Base-by-base conservation (phyloP, 257 asterid species). In the Buddleja alternifolia region DNA sequence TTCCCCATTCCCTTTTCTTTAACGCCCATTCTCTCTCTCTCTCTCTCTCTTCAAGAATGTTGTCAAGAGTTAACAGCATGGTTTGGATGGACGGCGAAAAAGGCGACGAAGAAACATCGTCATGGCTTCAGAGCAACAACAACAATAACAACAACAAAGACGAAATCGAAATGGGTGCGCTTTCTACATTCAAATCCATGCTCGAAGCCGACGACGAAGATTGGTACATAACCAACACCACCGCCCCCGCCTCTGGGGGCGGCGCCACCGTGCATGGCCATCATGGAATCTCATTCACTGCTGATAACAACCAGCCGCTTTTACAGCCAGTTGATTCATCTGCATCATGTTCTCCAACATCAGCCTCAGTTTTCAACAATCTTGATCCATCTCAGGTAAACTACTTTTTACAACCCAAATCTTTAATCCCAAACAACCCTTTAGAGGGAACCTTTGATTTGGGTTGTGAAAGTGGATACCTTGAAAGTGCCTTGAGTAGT, bases 291-390 rank as follows among this genome's bases (percentile, higher is more conserved):
- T 67, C 90, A 0, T 88, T 86, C 67, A 73, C 74, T 11, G 82
- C 65, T 3, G 78, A 37, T 57, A 23, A 16, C 37, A n/a, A 5
- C 32, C 48, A 79, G 14, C 77, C 88, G 69, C 73, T 90, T 23
- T 53, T 84, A 7, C 88, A 81, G 12, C 63, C 75, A 0, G 82
- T 85, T 36, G 96, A 89, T 55, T 91, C 99, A 0, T 88, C 99
- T 5, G 83, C 97, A 0, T 85, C 97, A 10, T 87, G 96, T 63
- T 89, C 99, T 0, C 97, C 97, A 0, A 77, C 90, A 0, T 78
- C 96, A 8, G 91, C 84, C 11, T 81, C 91, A 1, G 82, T 86
- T 63, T 87, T 90, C 79, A 82, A 72, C 67, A 81, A 32, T 50
- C 80, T 84, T 0, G 91, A 88, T 42, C 81, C 84, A 40, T 77